A percentile compares a stretch with the other conserved stretches of the same genome.
Conservation (phyloP, 176 grass and related monocot species). For the Oryza rufipogon region DNA sequence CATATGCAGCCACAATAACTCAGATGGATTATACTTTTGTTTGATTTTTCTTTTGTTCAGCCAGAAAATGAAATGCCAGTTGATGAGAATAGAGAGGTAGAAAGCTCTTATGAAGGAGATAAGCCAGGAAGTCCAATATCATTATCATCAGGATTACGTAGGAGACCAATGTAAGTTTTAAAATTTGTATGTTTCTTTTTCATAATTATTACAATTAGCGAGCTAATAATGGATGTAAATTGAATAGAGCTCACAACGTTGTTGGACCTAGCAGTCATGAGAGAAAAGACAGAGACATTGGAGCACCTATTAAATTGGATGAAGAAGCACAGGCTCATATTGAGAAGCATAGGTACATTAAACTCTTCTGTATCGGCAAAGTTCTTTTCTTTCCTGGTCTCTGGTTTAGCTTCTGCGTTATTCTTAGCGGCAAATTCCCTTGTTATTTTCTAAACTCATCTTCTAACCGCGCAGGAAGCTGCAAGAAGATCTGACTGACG, state of each 20-base stretch:
- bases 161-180: slow-evolving; percentile 63
- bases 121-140: slow-evolving; percentile 48
- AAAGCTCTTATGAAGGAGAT: slow-evolving; percentile 47
- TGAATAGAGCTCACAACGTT: slow-evolving; percentile 53
- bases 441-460: neutral
- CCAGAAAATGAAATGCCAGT: slow-evolving; percentile 56
- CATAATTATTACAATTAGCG: neutral
- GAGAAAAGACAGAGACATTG: slow-evolving; percentile 52
- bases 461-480: slow-evolving; percentile 60
- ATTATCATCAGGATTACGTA: slow-evolving; percentile 66
- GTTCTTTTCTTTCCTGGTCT: no score
- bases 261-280: slow-evolving; percentile 50
- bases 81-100: slow-evolving; percentile 60
- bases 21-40: neutral
- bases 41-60: slow-evolving; percentile 37
- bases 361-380: neutral
- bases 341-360: slow-evolving; percentile 81
- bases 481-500: slow-evolving; percentile 94
- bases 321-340: slow-evolving; percentile 74
- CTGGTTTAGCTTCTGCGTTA: no score
- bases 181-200: neutral
- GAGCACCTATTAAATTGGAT: slow-evolving; percentile 75
- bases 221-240: neutral
- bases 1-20: neutral
- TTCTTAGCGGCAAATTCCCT: no score